Evolutionary conservation across 345 rosid species (phyloP), one percentile per base, ranked within the genome.

Genomic region (Hirschfeldia incana): DNA sequence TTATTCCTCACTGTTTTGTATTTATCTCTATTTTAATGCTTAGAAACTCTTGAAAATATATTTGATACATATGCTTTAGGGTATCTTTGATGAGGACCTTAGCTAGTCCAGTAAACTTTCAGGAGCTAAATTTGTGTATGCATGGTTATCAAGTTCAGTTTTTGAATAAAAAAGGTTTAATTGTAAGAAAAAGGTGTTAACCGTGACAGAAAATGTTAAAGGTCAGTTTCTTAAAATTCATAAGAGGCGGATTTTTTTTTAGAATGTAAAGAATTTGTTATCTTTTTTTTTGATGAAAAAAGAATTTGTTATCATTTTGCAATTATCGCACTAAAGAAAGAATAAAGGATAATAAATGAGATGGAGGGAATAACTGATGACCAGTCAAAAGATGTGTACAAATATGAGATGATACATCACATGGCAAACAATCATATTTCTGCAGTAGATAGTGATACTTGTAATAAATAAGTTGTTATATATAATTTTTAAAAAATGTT

Each of bases 401-500:
- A 29, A 46, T 68, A 13, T 74, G 75, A 67, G 30, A 44, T 59
- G 42, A 67, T 44, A 58, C n/a, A 73, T 80, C 83, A 74, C 83
- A 80, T 80, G 83, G 79, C 67, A 74, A 79, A 74, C 78, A 68
- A 80, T 74, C 83, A 80, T 53, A 69, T 53, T 37, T 39, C 34
- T 58, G 63, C 68, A 58, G 77, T 44, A 72, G 81, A 78, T 13
- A 59, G 81, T 66, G 73, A 67, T 74, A 60, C 49, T 42, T 74
- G 66, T 67, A 42, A 67, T 30, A 30, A 63, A 65, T 65, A 57
- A 65, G 29, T 4, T 17, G 15, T 21, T 36, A 66, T 10, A 66
- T 21, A 53, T 9, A 51, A 16, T 15, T 53, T 6, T 15, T 9
- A 0, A 4, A 58, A 65, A 12, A n/a, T 13, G 29, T 55, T 53